These are phyloP conservation scores for Hypoxylon rubiginosum DNA, from an alignment of 2,329 filamentous ascomycete species.

Conservation along the genomic window DNA sequence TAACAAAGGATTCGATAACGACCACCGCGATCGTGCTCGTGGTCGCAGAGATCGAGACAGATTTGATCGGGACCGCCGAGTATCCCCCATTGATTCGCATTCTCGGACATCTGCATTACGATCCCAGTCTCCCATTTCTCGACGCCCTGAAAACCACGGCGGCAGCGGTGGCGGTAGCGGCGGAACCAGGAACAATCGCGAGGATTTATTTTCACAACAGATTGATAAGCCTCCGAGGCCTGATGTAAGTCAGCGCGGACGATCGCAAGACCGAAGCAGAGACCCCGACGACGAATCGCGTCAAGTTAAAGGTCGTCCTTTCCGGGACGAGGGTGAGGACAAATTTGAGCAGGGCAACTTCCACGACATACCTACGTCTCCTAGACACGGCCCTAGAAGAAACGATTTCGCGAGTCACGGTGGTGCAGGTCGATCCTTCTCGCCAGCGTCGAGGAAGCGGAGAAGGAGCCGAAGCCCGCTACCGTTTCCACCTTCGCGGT, in stretches of 20 bases:
- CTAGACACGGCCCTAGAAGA: conserved; percentile 51
- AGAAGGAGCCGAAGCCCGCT: conserved; percentile 59
- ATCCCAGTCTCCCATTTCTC: conserved; percentile 45
- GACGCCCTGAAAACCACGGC: conserved; percentile 44
- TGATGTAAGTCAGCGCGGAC: conserved; percentile 55
- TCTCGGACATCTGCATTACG: conserved; percentile 36
- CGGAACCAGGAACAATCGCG: conserved; percentile 44
- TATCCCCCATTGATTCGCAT: conserved; percentile 40
- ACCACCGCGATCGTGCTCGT: conserved; percentile 38
- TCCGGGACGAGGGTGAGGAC: conserved; percentile 37
- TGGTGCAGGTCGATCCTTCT: conserved; percentile 52
- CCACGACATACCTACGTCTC: conserved; percentile 50
- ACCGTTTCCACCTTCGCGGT: conserved; percentile 53
- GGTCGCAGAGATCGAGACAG: conserved; percentile 54
- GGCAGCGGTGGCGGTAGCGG: conserved; percentile 26
- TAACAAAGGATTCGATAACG: conserved; percentile 50
- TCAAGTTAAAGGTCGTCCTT: conserved; percentile 39
- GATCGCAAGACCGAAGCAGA: conserved; percentile 57
- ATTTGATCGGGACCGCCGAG: conserved; percentile 48
- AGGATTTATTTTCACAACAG: conserved; percentile 50
- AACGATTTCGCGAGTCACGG: conserved; percentile 54
- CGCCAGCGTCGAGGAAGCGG: conserved; percentile 58
- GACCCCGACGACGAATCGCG: conserved; percentile 49
- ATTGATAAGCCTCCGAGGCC: conserved; percentile 51
- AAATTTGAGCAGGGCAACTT: conserved; percentile 46